Base-by-base conservation (phyloP, 129 eudicot species). In the Mikania micrantha region DNA sequence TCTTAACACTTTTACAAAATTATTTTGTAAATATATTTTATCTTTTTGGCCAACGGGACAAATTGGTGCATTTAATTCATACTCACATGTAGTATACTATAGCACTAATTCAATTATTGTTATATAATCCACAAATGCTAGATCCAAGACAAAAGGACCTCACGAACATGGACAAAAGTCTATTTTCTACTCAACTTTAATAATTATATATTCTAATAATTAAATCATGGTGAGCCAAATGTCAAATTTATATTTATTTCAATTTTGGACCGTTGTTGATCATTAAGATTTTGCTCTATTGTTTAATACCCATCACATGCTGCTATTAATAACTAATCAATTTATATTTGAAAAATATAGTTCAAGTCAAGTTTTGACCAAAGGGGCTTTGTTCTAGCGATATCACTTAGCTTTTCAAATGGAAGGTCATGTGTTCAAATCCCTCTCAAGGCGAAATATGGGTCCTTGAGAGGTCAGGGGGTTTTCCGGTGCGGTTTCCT, bases 111-210 rank as follows among this genome's bases (percentile, higher is more conserved):
- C 80, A 76, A 67, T 67, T 45, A 60, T 75, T 75, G 70, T 68
- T 35, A 13, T 67, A 47, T 28, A 67, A 38, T n/a, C 41, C 5
- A 60, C 41, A 8, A 48, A 60, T 68, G 80, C 80, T 76, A 69
- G 80, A 76, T 68, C 80, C 70, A 76, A 68, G 75, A 60, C 56
- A 76, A 71, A 71, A 27, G 66, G 72, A 71, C 15, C 57, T 78
- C 79, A 62, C 39, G 47, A 72, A n/a, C n/a, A n/a, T n/a, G n/a
- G n/a, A n/a, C n/a, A n/a, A n/a, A 52, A 72, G 70, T 48, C 15
- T 57, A 47, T 50, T 66, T 77, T 74, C 45, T 69, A 79, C 64
- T 72, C 70, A 68, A 54, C 67, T 47, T 77, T 47, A 57, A 60
- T 54, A 57, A 66, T 61, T 70, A 71, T 29, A 73, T 61, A 57